These are phyloP conservation scores for Phytophthora chlamydospora DNA, from an alignment of 352 stramenopile genomes.

Conservation along the genomic window DNA sequence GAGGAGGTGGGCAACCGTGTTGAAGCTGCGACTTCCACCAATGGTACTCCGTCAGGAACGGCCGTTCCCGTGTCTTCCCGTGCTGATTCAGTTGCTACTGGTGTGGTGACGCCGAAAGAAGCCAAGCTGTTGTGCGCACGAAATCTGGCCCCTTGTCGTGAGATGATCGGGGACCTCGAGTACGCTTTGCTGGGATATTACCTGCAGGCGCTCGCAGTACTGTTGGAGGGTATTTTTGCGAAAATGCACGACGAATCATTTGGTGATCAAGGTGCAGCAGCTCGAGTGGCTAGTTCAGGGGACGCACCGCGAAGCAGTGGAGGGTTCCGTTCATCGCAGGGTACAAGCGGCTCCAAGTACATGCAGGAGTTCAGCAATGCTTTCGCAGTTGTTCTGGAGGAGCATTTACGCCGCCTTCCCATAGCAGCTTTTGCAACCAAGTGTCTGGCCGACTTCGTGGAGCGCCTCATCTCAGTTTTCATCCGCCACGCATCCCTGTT, in stretches of 20 bases:
- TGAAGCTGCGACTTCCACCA: slow-evolving; percentile 19
- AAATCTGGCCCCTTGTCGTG: slow-evolving; percentile 51
- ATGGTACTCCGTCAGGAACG: slow-evolving; percentile 14
- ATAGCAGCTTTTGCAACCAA: slow-evolving; percentile 52
- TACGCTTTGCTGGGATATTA: slow-evolving; percentile 75
- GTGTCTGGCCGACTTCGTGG: slow-evolving; percentile 72
- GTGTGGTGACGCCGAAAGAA: slow-evolving; percentile 44
- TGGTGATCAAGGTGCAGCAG: slow-evolving; percentile 42
- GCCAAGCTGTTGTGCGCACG: slow-evolving; percentile 43
- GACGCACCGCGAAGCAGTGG: slow-evolving; percentile 25
- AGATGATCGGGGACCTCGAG: slow-evolving; percentile 60
- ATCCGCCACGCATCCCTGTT: slow-evolving; percentile 76
- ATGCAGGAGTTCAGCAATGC: slow-evolving; percentile 78
- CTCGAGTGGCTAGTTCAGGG: slow-evolving; percentile 7
- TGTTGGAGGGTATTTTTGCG: slow-evolving; percentile 68
- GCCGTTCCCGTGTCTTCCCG: slow-evolving; percentile 6
- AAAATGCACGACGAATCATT: slow-evolving; percentile 91
- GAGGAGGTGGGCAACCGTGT: slow-evolving; percentile 61
- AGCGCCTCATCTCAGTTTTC: slow-evolving; percentile 78
- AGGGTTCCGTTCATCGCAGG: slow-evolving; percentile 21
- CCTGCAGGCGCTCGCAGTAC: slow-evolving; percentile 59
- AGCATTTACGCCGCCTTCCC: slow-evolving; percentile 75
- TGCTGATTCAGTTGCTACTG: slow-evolving; percentile 10
- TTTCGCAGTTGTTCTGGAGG: slow-evolving; percentile 72
- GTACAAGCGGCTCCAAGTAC: slow-evolving; percentile 64